A percentile compares a stretch with the other conserved stretches of the same genome.
Evolutionary conservation across 2,329 filamentous ascomycete genomes (phyloP).

Genomic region (Pseudonectria buxi): DNA sequence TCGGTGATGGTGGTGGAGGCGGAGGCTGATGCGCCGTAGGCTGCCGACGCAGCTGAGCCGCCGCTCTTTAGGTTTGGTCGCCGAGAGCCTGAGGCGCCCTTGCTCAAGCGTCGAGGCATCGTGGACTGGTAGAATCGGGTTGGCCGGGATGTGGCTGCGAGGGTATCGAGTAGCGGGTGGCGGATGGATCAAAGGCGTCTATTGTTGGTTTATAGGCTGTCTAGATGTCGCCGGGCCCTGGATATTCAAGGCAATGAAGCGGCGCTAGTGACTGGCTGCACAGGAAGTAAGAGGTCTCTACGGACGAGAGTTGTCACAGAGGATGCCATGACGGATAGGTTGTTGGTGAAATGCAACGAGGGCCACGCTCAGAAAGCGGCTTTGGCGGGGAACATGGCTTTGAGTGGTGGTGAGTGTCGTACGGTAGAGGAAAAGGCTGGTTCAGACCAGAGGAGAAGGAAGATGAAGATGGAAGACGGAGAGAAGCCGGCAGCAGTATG

Average conservation of each 20-base stretch:
- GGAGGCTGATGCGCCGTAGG: slow-evolving; percentile 32
- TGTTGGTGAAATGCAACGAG: slow-evolving; percentile 26
- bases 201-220: too few relatives aligned
- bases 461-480: too few relatives aligned
- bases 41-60: slow-evolving; percentile 23
- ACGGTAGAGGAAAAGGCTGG: slow-evolving; percentile 1
- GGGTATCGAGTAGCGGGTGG: too few relatives aligned
- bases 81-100: slow-evolving; percentile 9
- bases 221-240: not conserved
- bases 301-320: slow-evolving; percentile 36
- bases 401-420: slow-evolving; percentile 6
- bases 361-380: slow-evolving; percentile 50
- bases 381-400: slow-evolving; percentile 28
- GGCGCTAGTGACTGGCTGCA: not conserved
- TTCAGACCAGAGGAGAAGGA: not conserved
- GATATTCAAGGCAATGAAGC: not conserved
- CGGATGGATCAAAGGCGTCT: too few relatives aligned
- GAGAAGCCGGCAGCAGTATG: too few relatives aligned
- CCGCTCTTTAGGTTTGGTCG: slow-evolving; percentile 15
- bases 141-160: too few relatives aligned
- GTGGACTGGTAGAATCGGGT: not conserved
- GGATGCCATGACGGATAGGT: slow-evolving; percentile 47
- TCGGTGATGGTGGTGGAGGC: slow-evolving; percentile 27
- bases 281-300: slow-evolving; percentile 9
- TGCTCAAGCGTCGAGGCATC: slow-evolving; percentile 20